These are phyloP conservation scores for Tulasnella sp. DNA, from an alignment of 768 basidiomycete genomes.

Conservation along the genomic window DNA sequence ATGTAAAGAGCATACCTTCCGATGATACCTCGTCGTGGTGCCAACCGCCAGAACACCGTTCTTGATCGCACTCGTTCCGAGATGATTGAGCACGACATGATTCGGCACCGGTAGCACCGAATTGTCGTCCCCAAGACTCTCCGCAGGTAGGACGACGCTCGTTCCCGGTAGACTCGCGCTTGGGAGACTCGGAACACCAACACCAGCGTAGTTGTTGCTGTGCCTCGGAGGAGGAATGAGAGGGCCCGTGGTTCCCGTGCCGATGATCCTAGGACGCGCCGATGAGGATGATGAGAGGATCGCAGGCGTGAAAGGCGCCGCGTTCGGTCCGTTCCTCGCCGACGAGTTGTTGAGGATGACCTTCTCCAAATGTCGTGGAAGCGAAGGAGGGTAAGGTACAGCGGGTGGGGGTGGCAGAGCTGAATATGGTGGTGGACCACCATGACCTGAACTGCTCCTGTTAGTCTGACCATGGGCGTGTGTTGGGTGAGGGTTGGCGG, in stretches of 20 bases:
- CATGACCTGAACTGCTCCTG: conserved; percentile 23
- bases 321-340: conserved; percentile 16
- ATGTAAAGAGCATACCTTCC: conserved; percentile 53
- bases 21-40: conserved; percentile 79
- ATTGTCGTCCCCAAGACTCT: conserved; percentile 54
- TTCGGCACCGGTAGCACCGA: conserved; percentile 86
- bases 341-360: conserved; percentile 64
- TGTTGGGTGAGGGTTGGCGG: conserved; percentile 22
- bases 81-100: conserved; percentile 87
- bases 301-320: conserved; percentile 5
- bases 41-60: conserved; percentile 90
- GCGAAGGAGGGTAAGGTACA: conserved; percentile 75
- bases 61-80: conserved; percentile 89
- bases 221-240: conserved; percentile 28
- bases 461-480: conserved; percentile 28
- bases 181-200: not conserved
- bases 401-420: conserved; percentile 46
- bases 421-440: conserved; percentile 23
- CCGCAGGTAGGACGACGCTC: not conserved
- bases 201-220: conserved; percentile 10
- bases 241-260: conserved; percentile 25
- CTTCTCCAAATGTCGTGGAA: conserved; percentile 88
- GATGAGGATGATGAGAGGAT: conserved; percentile 9
- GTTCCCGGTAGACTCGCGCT: conserved; percentile 4
- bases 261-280: conserved; percentile 14